Conservation (phyloP, 2,329 filamentous ascomycete genomes). For the Shiraia sp. region DNA sequence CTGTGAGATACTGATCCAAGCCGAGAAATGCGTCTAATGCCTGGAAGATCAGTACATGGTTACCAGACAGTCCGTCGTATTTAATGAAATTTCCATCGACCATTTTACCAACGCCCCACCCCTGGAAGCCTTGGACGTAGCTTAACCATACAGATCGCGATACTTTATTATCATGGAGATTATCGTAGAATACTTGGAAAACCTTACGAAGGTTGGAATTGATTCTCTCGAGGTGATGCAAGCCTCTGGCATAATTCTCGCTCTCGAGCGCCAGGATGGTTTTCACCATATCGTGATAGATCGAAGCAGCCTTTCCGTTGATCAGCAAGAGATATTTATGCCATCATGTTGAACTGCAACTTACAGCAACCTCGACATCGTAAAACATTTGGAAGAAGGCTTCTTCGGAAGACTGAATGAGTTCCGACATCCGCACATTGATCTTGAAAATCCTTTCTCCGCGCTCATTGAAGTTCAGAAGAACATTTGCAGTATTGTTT, state of each 20-base stretch:
- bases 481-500: conserved; percentile 1
- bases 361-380: conserved; percentile 1
- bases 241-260: background rate
- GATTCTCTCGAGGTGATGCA: conserved; percentile 1
- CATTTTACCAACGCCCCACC: conserved; percentile 2
- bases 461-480: conserved; percentile 5
- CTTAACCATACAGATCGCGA: conserved; percentile 5
- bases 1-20: conserved; percentile 5
- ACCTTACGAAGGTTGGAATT: conserved; percentile 2
- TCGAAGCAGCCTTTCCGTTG: background rate
- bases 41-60: conserved; percentile 4
- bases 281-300: conserved; percentile 4
- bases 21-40: conserved; percentile 8
- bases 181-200: conserved; percentile 1
- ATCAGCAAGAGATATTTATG: too few relatives aligned
- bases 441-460: conserved; percentile 1
- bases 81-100: background rate
- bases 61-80: conserved; percentile 5
- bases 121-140: conserved; percentile 6
- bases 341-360: too few relatives aligned
- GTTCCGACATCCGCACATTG: conserved; percentile 2
- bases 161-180: conserved; percentile 4
- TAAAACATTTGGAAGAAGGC: conserved; percentile 6
- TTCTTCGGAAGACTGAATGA: background rate
- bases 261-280: background rate